A percentile compares a stretch with the other conserved stretches of the same genome.
Conservation (phyloP, 2,329 filamentous ascomycete genomes). For the Dactylonectria estremocensis region DNA sequence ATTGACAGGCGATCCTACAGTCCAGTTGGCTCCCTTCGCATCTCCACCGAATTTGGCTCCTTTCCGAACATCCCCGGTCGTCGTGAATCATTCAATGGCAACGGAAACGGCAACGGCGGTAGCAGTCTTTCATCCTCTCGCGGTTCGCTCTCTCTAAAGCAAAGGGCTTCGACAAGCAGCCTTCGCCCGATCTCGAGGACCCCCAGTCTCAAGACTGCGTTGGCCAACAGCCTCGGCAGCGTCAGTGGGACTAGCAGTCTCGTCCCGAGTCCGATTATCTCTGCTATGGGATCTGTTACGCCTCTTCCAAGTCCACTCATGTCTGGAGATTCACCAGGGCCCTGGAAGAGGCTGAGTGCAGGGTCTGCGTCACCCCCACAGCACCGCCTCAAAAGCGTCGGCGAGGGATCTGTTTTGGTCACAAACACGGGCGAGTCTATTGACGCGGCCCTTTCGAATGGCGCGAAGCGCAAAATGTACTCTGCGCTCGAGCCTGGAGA, state of each 20-base stretch:
- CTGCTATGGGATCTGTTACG: conserved; percentile 84
- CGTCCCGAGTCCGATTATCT: conserved; percentile 81
- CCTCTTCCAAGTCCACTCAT: conserved; percentile 84
- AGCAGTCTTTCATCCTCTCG: conserved; percentile 50
- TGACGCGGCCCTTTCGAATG: conserved; percentile 65
- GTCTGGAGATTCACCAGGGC: conserved; percentile 75
- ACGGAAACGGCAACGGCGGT: conserved; percentile 44
- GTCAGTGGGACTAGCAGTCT: conserved; percentile 74
- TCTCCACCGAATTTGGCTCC: conserved; percentile 56
- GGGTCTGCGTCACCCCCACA: conserved; percentile 61
- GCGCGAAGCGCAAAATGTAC: conserved; percentile 72
- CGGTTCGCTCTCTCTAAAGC: conserved; percentile 46
- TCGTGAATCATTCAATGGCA: conserved; percentile 56
- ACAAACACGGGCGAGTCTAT: conserved; percentile 68
- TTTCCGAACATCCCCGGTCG: conserved; percentile 43
- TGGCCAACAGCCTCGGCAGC: conserved; percentile 65
- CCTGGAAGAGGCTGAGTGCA: conserved; percentile 71
- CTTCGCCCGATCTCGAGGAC: conserved; percentile 71
- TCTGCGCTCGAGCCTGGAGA: conserved; percentile 53
- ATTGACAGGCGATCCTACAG: conserved; percentile 36
- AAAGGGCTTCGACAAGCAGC: conserved; percentile 50
- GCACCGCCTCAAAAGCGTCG: conserved; percentile 46
- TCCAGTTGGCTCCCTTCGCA: conserved; percentile 51
- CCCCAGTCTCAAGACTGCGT: conserved; percentile 72
- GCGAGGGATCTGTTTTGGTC: conserved; percentile 61